Percentiles rank a stretch among this genome's conserved stretches.
These are phyloP conservation scores for Chionographis japonica DNA, from an alignment of 106 monocot species.

Conservation along the genomic window DNA sequence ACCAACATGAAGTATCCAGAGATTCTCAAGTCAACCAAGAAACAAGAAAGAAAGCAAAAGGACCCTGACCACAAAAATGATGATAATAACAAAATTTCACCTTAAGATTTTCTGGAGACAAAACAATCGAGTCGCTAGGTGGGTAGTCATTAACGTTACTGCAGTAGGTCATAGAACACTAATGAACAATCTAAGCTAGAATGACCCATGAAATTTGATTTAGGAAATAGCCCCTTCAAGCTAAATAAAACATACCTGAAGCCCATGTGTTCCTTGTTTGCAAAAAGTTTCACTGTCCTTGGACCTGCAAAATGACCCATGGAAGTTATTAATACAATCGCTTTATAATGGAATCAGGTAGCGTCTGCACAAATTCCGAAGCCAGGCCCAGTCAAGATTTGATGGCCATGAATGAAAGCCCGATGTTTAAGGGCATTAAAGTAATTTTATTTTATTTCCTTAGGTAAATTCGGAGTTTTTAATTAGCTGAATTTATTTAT, in stretches of 20 bases:
- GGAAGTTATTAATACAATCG: not conserved
- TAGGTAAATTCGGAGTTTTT: too few species aligned
- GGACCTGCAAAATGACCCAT: conserved; percentile 54
- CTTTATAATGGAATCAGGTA: too few species aligned
- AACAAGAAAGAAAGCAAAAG: not conserved
- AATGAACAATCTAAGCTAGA: not conserved
- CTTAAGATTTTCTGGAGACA: conserved; percentile 74
- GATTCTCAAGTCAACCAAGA: not conserved
- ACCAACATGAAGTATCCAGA: not conserved
- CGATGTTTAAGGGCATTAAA: too few species aligned
- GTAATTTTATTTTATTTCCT: too few species aligned
- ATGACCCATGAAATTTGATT: not conserved
- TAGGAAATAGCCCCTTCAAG: not conserved
- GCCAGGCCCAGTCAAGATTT: too few species aligned
- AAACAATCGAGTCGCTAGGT: conserved; percentile 66
- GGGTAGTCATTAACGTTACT: conserved; percentile 96
- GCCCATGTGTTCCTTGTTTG: conserved; percentile 97
- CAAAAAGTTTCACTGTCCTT: conserved; percentile 75
- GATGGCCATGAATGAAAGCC: too few species aligned
- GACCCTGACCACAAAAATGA: not conserved
- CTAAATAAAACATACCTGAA: conserved; percentile 61
- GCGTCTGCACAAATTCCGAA: too few species aligned
- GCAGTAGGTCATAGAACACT: conserved; percentile 15
- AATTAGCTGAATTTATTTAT: too few species aligned
- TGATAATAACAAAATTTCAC: conserved; percentile 18